These are phyloP conservation scores for Austroboletus niveus DNA, from an alignment of 1,284 basidiomycete genomes.

Conservation along the genomic window DNA sequence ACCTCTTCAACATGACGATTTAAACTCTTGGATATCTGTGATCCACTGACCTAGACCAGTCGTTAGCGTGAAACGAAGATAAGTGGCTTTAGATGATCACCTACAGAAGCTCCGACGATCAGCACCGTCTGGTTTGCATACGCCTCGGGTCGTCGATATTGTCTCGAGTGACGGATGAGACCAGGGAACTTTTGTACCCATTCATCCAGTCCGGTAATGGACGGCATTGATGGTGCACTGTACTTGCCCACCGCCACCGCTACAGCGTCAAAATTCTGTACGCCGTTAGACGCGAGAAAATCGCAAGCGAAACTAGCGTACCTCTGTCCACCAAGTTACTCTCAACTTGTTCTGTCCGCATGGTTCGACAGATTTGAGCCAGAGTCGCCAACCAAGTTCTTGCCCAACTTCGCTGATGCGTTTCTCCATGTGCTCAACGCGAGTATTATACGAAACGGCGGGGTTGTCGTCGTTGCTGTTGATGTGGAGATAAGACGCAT, in stretches of 20 bases:
- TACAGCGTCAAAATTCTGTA: conserved; percentile 12
- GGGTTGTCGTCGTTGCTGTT: conserved; percentile 42
- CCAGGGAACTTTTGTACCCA: conserved; percentile 40
- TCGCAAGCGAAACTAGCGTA: neutral
- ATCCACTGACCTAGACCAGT: conserved; percentile 4
- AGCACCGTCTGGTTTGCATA: conserved; percentile 42
- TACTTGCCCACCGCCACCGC: conserved; percentile 2
- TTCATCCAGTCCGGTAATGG: conserved; percentile 6
- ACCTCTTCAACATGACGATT: conserved; percentile 1
- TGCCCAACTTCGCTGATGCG: conserved; percentile 27
- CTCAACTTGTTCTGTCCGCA: conserved; percentile 31
- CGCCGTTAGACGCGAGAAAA: neutral
- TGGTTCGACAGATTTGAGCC: conserved; percentile 31
- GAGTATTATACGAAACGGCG: conserved; percentile 43
- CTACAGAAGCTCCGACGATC: conserved; percentile 39
- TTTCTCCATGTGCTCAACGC: conserved; percentile 46
- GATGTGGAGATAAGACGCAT: conserved; percentile 39
- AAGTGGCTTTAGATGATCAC: neutral
- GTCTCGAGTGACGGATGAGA: conserved; percentile 40
- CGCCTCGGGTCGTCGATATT: conserved; percentile 41
- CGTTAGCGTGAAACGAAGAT: neutral
- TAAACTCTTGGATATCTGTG: conserved; percentile 7
- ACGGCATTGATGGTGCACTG: conserved; percentile 5
- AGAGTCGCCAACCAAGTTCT: conserved; percentile 38
- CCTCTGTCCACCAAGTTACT: conserved; percentile 15